phyloP scores from a whole-genome alignment of 192 early-diverging fungal genomes.

The Spinellus fusiger region DNA sequence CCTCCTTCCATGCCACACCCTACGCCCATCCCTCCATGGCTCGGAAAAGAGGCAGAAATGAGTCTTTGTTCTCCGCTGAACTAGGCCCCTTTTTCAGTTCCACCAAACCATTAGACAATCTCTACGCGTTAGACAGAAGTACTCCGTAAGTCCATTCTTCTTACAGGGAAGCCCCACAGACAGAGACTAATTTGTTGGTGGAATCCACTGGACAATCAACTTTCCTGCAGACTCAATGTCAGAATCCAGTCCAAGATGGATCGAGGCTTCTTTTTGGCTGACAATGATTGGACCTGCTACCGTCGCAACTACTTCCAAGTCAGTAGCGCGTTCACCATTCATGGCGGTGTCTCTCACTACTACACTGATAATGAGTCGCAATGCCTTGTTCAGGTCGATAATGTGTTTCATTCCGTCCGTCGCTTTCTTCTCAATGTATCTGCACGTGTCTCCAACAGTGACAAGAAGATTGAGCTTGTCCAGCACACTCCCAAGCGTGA shows the following conservation, averaged over 20 bases:
- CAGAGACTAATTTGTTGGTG: too few species aligned
- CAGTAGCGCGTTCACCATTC: constrained; percentile 50
- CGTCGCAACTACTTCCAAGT: constrained; percentile 92
- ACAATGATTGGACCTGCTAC: constrained; percentile 91
- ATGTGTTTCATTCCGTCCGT: constrained; percentile 45
- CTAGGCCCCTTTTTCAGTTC: constrained; percentile 67
- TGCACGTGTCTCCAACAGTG: constrained; percentile 65
- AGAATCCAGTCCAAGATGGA: constrained; percentile 77
- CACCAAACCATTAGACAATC: constrained; percentile 55
- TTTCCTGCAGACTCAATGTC: constrained; percentile 6
- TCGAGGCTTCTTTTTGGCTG: constrained; percentile 87
- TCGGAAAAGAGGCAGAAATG: constrained; percentile 34
- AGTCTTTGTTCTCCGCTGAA: constrained; percentile 39
- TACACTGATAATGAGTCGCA: constrained; percentile 44
- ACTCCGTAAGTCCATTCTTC: constrained; percentile 30
- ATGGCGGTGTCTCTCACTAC: constrained; percentile 18
- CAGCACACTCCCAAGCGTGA: constrained; percentile 93
- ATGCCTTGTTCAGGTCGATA: constrained; percentile 64
- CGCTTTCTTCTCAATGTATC: constrained; percentile 74
- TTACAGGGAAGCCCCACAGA: too few species aligned
- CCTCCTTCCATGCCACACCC: constrained; percentile 7
- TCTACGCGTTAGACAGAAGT: constrained; percentile 57
- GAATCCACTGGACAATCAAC: too few species aligned
- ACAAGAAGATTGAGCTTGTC: constrained; percentile 74
- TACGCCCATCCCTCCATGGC: constrained; percentile 10